Conservation (phyloP, 495 filamentous ascomycete species). For the Aspergillus nidulans region DNA sequence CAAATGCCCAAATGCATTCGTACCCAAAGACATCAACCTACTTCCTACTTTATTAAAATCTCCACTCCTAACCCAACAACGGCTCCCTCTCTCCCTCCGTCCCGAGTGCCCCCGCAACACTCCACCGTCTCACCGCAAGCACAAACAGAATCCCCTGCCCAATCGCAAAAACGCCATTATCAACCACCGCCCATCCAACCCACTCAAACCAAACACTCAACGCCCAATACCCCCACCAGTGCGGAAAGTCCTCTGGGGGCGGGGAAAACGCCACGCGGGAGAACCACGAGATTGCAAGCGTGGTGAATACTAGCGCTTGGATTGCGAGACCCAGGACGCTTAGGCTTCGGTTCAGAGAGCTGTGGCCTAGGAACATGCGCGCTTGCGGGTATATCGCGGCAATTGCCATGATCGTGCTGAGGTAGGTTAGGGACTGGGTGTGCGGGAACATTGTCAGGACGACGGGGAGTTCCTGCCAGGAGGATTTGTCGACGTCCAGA, state of each 20-base stretch:
- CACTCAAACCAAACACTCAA: not conserved
- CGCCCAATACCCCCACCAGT: not conserved
- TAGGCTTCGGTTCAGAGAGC: not conserved
- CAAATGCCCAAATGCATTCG: too few species aligned
- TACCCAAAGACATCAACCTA: too few species aligned
- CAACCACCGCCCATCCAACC: not conserved
- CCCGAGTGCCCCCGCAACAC: not conserved
- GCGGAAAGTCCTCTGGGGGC: not conserved
- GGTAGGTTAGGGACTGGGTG: conserved; percentile 1
- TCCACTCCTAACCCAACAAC: not conserved
- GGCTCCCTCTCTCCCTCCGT: not conserved
- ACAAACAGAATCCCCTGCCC: not conserved
- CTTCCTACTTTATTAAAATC: too few species aligned
- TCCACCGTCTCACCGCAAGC: not conserved
- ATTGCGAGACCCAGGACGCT: conserved; percentile 2
- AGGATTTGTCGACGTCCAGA: not conserved
- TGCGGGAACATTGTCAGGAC: not conserved
- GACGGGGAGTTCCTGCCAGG: not conserved
- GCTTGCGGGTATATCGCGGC: conserved; percentile 2
- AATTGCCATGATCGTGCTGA: not conserved
- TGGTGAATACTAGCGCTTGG: not conserved
- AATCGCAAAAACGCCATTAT: not conserved
- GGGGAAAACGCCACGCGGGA: conserved; percentile 4
- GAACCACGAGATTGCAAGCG: conserved; percentile 2
- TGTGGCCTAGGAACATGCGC: not conserved